Base-by-base conservation (phyloP, 2,329 filamentous ascomycete genomes). In the Tolypocladium tropicale region DNA sequence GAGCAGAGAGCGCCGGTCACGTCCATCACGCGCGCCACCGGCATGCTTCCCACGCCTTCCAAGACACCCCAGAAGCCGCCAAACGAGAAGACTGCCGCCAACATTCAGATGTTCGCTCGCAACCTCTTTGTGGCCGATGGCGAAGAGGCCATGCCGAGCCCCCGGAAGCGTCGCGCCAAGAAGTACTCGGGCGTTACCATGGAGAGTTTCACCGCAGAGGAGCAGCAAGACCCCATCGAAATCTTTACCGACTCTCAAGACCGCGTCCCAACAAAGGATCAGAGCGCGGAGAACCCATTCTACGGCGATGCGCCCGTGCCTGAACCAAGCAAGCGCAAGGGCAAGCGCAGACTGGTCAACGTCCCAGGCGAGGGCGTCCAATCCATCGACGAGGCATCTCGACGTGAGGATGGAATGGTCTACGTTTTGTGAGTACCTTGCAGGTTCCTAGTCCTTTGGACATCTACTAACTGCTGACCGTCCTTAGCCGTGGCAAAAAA, bases 181-280 rank as follows among this genome's bases (percentile, higher is more conserved):
- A 82, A 82, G 68, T 80, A 82, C 67, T 76, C 72, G 6, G 77
- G 78, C 53, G 70, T 79, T 48, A 74, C 77, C 12, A 64, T 85
- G 60, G 79, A 81, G 59, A 85, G 81, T 70, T 85, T 86, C 65
- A 73, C 71, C 28, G 78, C 71, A 9, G 79, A 83, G 53, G 78
- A 80, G n/a, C 72, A 77, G 9, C 78, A 82, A 46, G 74, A 78
- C 46, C 69, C 76, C n/a, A 88, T 92, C 62, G 70, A 81, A 60
- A 89, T 93, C 64, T 93, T 84, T 67, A 91, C 86, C 43, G 89
- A 94, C 68, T 83, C 88, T 1, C 86, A 90, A 60, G 91, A 95
- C 62, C 84, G 86, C 55, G 71, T 91, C 46, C 89, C 89, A 23
- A 79, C 84, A 60, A 73, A 82, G 46, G 88, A 90, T 63, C 68